These are phyloP conservation scores for Orbilia oligospora DNA, from an alignment of 2,329 filamentous ascomycete genomes.

Conservation along the genomic window DNA sequence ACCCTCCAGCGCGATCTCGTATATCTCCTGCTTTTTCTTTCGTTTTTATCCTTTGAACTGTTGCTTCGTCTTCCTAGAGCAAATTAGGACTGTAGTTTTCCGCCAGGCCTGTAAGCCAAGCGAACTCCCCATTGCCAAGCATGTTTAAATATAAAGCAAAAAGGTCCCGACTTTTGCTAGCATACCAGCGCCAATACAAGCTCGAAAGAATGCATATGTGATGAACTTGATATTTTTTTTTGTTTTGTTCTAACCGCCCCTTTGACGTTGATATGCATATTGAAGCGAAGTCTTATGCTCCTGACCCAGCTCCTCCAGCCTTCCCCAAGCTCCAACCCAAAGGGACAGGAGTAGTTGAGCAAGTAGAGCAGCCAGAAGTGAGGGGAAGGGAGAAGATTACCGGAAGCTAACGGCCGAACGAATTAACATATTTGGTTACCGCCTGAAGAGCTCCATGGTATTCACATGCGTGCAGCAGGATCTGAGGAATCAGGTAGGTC, in stretches of 20 bases:
- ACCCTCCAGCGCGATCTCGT: slow-evolving; percentile 5
- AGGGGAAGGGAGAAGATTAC: slow-evolving; percentile 15
- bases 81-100: slow-evolving; percentile 53
- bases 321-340: background rate
- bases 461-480: slow-evolving; percentile 8
- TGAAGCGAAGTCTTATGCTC: slow-evolving; percentile 3
- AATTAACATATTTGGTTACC: slow-evolving; percentile 51
- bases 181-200: slow-evolving; percentile 8
- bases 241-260: slow-evolving; percentile 10
- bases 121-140: slow-evolving; percentile 28
- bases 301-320: slow-evolving; percentile 4
- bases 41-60: slow-evolving; percentile 1
- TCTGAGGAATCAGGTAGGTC: slow-evolving; percentile 39
- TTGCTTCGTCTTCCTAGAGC: slow-evolving; percentile 14
- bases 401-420: slow-evolving; percentile 50
- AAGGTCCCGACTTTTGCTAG: slow-evolving; percentile 38
- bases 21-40: slow-evolving; percentile 17
- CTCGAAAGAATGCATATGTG: slow-evolving; percentile 22
- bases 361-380: background rate
- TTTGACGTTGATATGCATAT: slow-evolving; percentile 29
- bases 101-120: slow-evolving; percentile 47
- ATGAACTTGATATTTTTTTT: background rate
- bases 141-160: slow-evolving; percentile 24
- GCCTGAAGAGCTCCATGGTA: slow-evolving; percentile 42
- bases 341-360: background rate